Evolutionary conservation across 1,139 yeast species (phyloP), one percentile per base, ranked within the genome.

Genomic region (Magnusiomyces ingens): DNA sequence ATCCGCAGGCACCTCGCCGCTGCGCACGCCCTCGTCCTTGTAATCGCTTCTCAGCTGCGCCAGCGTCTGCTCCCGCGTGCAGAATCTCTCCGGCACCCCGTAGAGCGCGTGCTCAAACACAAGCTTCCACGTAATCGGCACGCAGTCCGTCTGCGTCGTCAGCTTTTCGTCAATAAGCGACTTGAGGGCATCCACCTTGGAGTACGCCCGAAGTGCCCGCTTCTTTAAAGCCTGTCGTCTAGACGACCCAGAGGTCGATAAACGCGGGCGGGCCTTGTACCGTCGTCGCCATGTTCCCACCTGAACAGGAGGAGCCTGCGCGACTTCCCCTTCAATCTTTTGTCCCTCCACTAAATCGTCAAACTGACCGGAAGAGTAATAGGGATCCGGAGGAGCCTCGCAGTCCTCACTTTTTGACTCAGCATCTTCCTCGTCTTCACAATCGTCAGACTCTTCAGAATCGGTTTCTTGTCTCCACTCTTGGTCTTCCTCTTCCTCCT

Each of bases 91-190:
- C 1, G 59, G 58, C 13, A 56, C 57, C 1, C 66, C 66, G 46
- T 56, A 62, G n/a, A 62, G 47, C 5, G 65, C 62, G 48, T 61
- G 61, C 43, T 57, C 51, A 53, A 62, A 62, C n/a, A 62, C 60
- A 6, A 55, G 51, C 41, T 56, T 55, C 66, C 66, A 62, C 0
- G 65, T 60, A 41, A 62, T 58, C n/a, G 60, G 57, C 1, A 57
- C 59, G 48, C 66, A 62, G 21, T 60, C 53, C 12, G 48, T 45
- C 13, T 41, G 44, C 2, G 49, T 50, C 10, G 52, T 50, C 13
- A 48, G 17, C 49, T 46, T 49, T 17, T 48, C 21, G 26, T 48
- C 55, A 37, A 45, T 46, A 26, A 52, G 45, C 37, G 22, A 19
- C 17, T 47, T 47, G 15, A 47, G 11, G n/a, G 15, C 36, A 12